Conservation (phyloP, 2,329 filamentous ascomycete genomes). For the Colletotrichum magnum region DNA sequence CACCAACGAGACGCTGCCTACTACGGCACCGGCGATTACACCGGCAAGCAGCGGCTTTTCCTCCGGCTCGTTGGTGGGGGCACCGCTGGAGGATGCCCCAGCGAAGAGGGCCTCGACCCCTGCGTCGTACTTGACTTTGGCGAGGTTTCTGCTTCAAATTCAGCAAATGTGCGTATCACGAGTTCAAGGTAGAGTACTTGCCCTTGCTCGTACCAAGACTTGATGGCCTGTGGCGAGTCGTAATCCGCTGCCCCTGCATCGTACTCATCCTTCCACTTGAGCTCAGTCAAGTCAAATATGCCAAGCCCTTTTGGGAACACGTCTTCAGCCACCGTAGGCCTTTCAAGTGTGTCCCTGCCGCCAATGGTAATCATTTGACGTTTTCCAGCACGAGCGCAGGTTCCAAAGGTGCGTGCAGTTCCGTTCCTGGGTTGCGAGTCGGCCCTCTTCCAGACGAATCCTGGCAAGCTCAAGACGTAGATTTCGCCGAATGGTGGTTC, state of each 20-base stretch:
- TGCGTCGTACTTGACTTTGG: too few species aligned
- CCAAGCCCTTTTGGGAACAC: constrained; percentile 10
- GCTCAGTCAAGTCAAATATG: constrained; percentile 25
- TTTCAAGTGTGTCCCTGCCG: neutral
- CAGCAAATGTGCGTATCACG: too few species aligned
- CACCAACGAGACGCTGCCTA: neutral
- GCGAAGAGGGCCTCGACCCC: too few species aligned
- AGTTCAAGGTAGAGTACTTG: neutral
- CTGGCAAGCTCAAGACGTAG: constrained; percentile 33
- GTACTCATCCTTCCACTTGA: constrained; percentile 22
- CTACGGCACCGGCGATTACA: neutral
- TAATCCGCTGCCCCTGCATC: constrained; percentile 13
- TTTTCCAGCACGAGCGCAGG: constrained; percentile 23
- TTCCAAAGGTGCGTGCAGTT: neutral
- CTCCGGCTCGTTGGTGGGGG: too few species aligned
- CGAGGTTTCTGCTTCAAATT: too few species aligned
- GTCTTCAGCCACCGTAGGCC: neutral
- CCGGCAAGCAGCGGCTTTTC: neutral
- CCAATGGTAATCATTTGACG: constrained; percentile 34
- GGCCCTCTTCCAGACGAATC: constrained; percentile 28
- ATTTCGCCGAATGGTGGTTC: constrained; percentile 7
- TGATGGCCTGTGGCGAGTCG: constrained; percentile 3
- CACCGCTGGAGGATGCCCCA: too few species aligned
- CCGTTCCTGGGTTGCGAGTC: neutral
- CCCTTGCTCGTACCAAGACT: constrained; percentile 27